Evolutionary conservation across 768 basidiomycete species (phyloP), one percentile per base, ranked within the genome.

Genomic region (Fibroporia radiculosa): DNA sequence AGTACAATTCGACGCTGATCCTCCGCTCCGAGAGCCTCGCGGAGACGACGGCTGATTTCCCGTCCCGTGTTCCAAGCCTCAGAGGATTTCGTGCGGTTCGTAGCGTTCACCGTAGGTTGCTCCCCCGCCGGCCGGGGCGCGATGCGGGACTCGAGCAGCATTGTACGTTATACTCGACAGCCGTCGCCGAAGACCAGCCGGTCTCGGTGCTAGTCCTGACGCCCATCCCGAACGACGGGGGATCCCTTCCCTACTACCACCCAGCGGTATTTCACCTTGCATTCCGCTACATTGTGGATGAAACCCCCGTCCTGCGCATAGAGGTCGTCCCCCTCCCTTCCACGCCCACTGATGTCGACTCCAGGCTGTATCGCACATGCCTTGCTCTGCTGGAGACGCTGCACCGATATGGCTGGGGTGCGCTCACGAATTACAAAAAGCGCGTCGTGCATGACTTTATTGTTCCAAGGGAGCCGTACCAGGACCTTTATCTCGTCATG

Each of bases 1-100:
- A 97, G 57, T 89, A 90, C 60, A 95, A 93, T 58, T 91, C 90
- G 0, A 85, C 88, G 0, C 74, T 95, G 22, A 95, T 97, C 45
- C 67, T 97, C 14, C 78, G 93, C 1, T 86, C 92, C 0, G 88
- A 95, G 29, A 75, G 74, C 3, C 39, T 86, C 1, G 40, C 49
- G 3, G 54, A 55, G 14, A 46, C 51, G 3, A 44, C 41, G 10
- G 25, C 42, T 5, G 50, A 40, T n/a, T 56, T 62, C 22, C 48
- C 57, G 6, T 61, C 45, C 1, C 27, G 50, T 1, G 47, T 72
- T 5, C 74, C 75, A 0, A 29, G 26, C 1, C 50, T 82, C 19
- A 55, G 66, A 2, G 72, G 65, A 0, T 57, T 70, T 22, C 55
- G 48, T 1, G 62, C 71, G 5, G 59, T 74, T n/a, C 69, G 75